These are phyloP conservation scores for Cerrena zonata DNA, from an alignment of 1,284 basidiomycete species.

Conservation along the genomic window DNA sequence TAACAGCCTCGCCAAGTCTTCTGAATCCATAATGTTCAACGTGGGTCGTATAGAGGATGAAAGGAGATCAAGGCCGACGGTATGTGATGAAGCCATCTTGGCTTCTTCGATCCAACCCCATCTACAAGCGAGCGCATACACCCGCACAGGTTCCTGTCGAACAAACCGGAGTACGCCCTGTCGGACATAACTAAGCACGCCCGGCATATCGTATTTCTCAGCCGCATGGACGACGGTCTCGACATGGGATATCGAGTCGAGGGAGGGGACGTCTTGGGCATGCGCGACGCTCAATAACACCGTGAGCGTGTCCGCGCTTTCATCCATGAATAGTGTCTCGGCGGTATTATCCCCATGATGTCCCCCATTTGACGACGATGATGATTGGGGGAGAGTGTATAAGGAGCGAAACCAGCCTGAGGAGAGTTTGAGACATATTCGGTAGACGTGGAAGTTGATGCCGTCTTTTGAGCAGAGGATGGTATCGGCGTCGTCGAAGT, in stretches of 20 bases:
- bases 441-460: constrained; percentile 47
- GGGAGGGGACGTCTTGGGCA: constrained; percentile 42
- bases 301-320: constrained; percentile 44
- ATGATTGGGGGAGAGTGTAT: constrained; percentile 46
- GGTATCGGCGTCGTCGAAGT: constrained; percentile 41
- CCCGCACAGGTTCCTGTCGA: constrained; percentile 39
- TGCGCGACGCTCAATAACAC: constrained; percentile 50
- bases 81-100: constrained; percentile 41
- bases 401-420: constrained; percentile 54
- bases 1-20: constrained; percentile 15
- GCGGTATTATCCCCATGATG: too few relatives aligned
- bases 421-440: constrained; percentile 47
- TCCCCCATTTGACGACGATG: not conserved
- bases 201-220: constrained; percentile 63
- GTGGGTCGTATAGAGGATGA: constrained; percentile 24
- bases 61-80: constrained; percentile 37
- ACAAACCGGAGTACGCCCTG: constrained; percentile 41
- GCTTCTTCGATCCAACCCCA: constrained; percentile 52
- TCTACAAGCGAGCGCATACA: constrained; percentile 50
- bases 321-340: constrained; percentile 46
- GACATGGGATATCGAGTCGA: constrained; percentile 42
- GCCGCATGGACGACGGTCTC: constrained; percentile 49
- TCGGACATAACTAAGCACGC: constrained; percentile 47
- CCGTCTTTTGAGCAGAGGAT: constrained; percentile 36
- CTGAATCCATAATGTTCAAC: constrained; percentile 14